Conservation (phyloP, 768 basidiomycete genomes). For the Podaxis pistillaris region DNA sequence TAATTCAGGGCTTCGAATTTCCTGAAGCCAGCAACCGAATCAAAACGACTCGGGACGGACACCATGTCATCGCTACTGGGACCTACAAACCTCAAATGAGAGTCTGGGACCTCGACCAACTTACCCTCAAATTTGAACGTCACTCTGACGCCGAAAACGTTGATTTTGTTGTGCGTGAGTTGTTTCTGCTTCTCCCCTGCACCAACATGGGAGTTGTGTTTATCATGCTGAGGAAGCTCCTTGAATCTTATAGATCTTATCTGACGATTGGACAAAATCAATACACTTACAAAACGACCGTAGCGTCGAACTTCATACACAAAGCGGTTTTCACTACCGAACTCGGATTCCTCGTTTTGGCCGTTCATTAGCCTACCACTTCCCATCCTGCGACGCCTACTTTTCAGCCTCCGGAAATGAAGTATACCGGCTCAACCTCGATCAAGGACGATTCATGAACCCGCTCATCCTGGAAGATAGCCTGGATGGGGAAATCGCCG, state of each 20-base stretch:
- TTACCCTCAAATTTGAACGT: conserved; percentile 92
- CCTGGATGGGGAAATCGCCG: conserved; percentile 58
- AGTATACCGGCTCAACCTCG: conserved; percentile 91
- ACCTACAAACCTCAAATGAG: conserved; percentile 98
- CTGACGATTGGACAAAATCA: conserved; percentile 99
- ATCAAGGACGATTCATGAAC: conserved; percentile 89
- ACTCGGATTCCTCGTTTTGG: conserved; percentile 95
- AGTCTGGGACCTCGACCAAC: conserved; percentile 92
- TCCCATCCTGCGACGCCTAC: conserved; percentile 89
- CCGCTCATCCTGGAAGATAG: conserved; percentile 62
- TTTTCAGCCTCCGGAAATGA: conserved; percentile 83
- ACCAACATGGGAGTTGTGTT: conserved; percentile 4
- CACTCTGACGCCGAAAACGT: conserved; percentile 97
- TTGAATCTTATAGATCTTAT: conserved; percentile 64
- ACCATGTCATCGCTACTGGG: conserved; percentile 91
- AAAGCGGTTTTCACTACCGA: conserved; percentile 88
- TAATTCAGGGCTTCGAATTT: conserved; percentile 95
- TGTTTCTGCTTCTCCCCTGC: conserved; percentile 14
- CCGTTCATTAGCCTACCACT: conserved; percentile 89
- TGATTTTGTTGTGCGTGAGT: conserved; percentile 91
- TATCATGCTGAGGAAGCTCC: background rate
- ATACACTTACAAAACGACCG: conserved; percentile 95
- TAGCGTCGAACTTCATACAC: conserved; percentile 92
- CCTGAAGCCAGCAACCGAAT: conserved; percentile 94
- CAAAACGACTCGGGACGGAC: conserved; percentile 88